Evolutionary conservation across 805 yeast species (phyloP), one percentile per base, ranked within the genome.

Genomic region (Saccharomyces jurei): DNA sequence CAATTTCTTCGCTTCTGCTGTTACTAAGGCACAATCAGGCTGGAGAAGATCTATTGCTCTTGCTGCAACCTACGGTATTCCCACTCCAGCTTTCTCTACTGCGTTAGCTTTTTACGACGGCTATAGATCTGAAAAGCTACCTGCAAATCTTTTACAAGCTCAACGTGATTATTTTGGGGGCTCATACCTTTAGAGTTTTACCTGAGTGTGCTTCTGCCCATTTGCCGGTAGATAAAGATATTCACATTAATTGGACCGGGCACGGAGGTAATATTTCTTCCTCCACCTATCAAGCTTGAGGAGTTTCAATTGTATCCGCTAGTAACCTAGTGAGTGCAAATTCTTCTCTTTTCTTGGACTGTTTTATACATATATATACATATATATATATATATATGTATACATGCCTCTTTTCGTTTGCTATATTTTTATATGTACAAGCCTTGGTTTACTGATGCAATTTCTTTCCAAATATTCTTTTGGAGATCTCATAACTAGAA

Each of bases 131-230:
- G 96, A 82, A 61, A 82, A 86, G 74, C 80, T 91, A 71, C 98
- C 98, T 71, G 99, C 98, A 64, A 92, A 92, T 86, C 82, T 92
- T 77, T 81, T 92, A 74, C 99, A 92, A 81, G 99, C 98, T 69
- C 99, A 92, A 83, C 89, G 99, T 83, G 99, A 92, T 76, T 92
- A 90, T 88, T 92, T 92, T 71, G 99, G 99, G 99, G 78, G 98
- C 99, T 63, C 99, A 92, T 83, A 94, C 99, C 70, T 92, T 94
- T 89, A 83, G 83, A 75, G 95, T 94, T 61, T 79, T 90, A 72
- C 96, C 96, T 66, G 94, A 92, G 75, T 74, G 67, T 67, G 96
- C 90, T 67, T 79, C 81, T 71, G 89, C 77, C 52, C 75, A 76
- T 71, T 81, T 87, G 77, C 92, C 94, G 78, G 83, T 76, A 62